Conservation (phyloP, 2,329 filamentous ascomycete genomes). For the Colletotrichum simmondsii region DNA sequence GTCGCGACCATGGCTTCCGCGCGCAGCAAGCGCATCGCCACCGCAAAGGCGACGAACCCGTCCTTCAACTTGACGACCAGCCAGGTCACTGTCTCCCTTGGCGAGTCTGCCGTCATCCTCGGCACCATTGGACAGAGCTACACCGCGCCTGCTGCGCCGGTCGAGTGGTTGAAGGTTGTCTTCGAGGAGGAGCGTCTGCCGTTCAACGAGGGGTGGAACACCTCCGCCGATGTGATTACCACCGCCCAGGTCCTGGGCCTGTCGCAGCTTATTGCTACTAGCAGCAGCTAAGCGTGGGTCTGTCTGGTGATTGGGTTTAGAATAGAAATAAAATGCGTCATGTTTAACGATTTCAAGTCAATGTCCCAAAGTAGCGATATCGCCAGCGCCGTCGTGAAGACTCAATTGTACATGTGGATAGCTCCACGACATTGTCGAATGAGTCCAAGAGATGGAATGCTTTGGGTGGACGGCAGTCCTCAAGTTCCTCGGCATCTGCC, state of each 20-base stretch:
- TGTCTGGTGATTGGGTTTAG: background rate
- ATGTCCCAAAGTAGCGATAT: background rate
- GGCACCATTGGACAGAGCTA: slow-evolving; percentile 34
- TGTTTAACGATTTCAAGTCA: background rate
- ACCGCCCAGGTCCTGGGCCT: slow-evolving; percentile 22
- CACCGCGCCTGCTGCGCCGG: slow-evolving; percentile 22
- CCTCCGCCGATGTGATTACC: slow-evolving; percentile 3
- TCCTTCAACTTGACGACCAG: slow-evolving; percentile 32
- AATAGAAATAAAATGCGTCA: background rate
- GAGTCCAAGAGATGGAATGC: too few species aligned
- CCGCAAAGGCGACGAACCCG: slow-evolving; percentile 34
- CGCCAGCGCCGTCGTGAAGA: background rate
- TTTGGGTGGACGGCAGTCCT: background rate
- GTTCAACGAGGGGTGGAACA: slow-evolving; percentile 26
- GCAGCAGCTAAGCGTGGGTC: background rate
- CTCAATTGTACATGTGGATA: background rate
- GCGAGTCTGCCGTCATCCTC: slow-evolving; percentile 37
- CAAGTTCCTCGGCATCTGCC: too few species aligned
- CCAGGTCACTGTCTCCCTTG: slow-evolving; percentile 35
- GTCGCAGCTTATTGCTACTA: slow-evolving; percentile 23
- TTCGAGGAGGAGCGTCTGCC: slow-evolving; percentile 32
- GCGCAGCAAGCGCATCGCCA: slow-evolving; percentile 39
- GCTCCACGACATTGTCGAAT: background rate
- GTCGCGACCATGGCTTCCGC: slow-evolving; percentile 42
- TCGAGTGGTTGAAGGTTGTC: slow-evolving; percentile 24